Conservation (phyloP, 768 basidiomycete genomes). For the Porphyrellus cyaneotinctus region DNA sequence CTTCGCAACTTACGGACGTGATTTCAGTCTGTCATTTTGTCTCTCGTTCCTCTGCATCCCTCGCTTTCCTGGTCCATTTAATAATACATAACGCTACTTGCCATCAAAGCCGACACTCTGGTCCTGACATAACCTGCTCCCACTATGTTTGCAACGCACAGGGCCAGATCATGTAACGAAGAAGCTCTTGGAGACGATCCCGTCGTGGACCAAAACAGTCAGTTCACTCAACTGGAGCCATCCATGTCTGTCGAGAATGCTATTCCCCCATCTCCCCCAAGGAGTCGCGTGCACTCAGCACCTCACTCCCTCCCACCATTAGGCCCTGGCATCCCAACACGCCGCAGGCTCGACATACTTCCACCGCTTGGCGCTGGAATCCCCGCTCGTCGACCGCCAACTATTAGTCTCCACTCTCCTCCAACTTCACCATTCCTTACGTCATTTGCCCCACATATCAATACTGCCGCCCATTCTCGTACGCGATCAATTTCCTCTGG, state of each 20-base stretch:
- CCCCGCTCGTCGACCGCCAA: slow-evolving; percentile 26
- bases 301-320: slow-evolving; percentile 16
- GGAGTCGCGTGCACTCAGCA: slow-evolving; percentile 28
- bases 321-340: slow-evolving; percentile 22
- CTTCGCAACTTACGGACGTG: background rate
- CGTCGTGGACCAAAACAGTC: slow-evolving; percentile 7
- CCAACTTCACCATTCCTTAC: slow-evolving; percentile 32
- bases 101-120: background rate
- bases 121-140: background rate
- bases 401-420: slow-evolving; percentile 21
- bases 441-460: slow-evolving; percentile 19
- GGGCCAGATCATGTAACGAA: slow-evolving; percentile 45
- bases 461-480: slow-evolving; percentile 19
- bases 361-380: slow-evolving; percentile 26
- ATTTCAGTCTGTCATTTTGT: background rate
- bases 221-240: background rate
- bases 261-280: slow-evolving; percentile 18
- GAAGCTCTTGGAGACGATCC: slow-evolving; percentile 34
- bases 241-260: slow-evolving; percentile 3
- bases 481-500: slow-evolving; percentile 34
- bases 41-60: background rate
- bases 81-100: slow-evolving; percentile 1
- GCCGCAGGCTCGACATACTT: slow-evolving; percentile 13
- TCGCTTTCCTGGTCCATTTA: background rate
- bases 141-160: slow-evolving; percentile 30